A percentile compares a stretch with the other conserved stretches of the same genome.
phyloP scores from a whole-genome alignment of 306 rosid species.

The Acacia acuminata region DNA sequence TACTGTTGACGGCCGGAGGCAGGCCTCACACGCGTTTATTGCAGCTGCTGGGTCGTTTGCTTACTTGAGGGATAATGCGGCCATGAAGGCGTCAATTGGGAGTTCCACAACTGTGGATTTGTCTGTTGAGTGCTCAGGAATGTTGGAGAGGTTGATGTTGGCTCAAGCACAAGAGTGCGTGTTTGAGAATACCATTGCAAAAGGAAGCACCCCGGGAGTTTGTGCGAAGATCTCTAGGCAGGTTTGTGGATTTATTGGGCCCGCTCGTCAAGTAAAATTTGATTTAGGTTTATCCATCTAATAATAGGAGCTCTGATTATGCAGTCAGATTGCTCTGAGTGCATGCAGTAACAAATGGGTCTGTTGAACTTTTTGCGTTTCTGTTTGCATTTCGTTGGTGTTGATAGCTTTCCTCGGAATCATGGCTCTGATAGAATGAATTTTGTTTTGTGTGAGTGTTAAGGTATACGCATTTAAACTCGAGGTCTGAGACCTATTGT shows the following conservation, averaged over 20 bases:
- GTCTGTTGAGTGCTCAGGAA: slow-evolving; percentile 82
- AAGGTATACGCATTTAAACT: neutral
- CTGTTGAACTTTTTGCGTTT: neutral
- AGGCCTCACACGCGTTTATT: slow-evolving; percentile 83
- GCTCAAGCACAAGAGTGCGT: slow-evolving; percentile 99
- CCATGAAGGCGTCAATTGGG: slow-evolving; percentile 82
- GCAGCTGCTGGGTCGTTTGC: slow-evolving; percentile 87
- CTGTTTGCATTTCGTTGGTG: neutral
- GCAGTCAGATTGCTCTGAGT: neutral
- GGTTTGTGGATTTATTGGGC: slow-evolving; percentile 46
- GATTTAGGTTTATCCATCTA: neutral
- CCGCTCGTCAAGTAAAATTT: neutral
- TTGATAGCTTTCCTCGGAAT: neutral
- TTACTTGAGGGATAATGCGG: slow-evolving; percentile 70
- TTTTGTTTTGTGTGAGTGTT: neutral
- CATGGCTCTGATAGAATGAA: neutral
- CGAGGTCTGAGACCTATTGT: neutral
- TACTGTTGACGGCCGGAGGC: slow-evolving; percentile 77
- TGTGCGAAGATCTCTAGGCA: slow-evolving; percentile 97
- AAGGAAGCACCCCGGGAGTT: slow-evolving; percentile 95
- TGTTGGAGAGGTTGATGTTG: slow-evolving; percentile 92
- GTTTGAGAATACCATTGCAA: slow-evolving; percentile 89
- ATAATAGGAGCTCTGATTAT: neutral
- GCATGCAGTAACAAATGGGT: neutral
- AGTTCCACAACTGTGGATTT: slow-evolving; percentile 76